Evolutionary conservation across 441 rosid genomes (phyloP), one percentile per base, ranked within the genome.

Genomic region (Rhodomyrtus psidioides): DNA sequence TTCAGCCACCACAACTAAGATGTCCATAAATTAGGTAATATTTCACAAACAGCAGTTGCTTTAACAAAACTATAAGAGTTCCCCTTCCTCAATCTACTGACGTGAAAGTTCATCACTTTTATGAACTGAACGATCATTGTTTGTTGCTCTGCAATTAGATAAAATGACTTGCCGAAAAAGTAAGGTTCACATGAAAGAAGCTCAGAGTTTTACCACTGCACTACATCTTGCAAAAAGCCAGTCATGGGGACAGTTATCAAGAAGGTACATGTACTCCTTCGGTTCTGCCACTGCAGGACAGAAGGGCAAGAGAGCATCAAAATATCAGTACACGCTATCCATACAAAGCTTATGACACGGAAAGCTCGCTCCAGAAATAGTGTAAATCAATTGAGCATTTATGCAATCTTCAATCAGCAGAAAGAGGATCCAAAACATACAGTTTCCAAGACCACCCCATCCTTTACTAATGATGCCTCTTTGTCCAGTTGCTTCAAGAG

Each of bases 221-320:
- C 30, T 83, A 88, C 94, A 92, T 85, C 70, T 90, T 51, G 84
- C 62, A 86, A 93, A 93, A 58, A 93, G 91, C 94, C 94, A 93
- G 85, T 93, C 94, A 85, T 92, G 94, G 51, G 94, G 94, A 87
- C 93, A 92, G 86, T 92, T 93, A 90, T 93, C 94, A 83, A 92
- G 88, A 59, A 88, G 86, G 85, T 90, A 93, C n/a, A 92, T 81
- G 55, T 53, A 88, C 42, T 89, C 91, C 88, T 87, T 87, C 54
- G 86, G 88, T 83, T 89, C 88, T 88, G 91, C 89, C 91, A 88
- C 94, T 93, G 93, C 56, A 84, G 82, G 49, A 76, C 79, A 5
- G 79, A 65, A 65, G 79, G 49, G 79, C 79, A 39, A 65, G 79
- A 65, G 15, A 65, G 79, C 79, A 34, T 65, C 79, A 34, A 65